Conservation (phyloP, 352 stramenopile genomes). For the Globisporangium irregulare region DNA sequence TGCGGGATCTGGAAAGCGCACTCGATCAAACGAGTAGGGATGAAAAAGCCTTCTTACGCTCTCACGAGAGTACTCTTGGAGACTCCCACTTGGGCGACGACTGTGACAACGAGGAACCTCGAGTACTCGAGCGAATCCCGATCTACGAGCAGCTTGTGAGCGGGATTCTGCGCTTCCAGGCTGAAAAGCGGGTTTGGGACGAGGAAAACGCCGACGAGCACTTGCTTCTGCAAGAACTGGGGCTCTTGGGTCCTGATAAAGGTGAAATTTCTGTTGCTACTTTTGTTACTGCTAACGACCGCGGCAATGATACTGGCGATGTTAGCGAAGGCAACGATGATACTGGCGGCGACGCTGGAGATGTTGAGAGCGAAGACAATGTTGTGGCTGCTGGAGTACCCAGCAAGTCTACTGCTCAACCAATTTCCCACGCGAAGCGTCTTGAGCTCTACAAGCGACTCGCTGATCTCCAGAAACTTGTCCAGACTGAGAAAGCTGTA, state of each 20-base stretch:
- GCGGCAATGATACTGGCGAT: background rate
- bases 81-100: background rate
- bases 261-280: background rate
- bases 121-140: background rate
- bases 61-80: background rate
- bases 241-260: conserved; percentile 11
- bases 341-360: background rate
- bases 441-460: conserved; percentile 16
- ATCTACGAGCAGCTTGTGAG: conserved; percentile 10
- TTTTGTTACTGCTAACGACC: background rate
- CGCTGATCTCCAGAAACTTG: background rate
- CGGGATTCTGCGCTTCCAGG: conserved; percentile 4
- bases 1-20: background rate
- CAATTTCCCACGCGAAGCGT: conserved; percentile 8
- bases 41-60: background rate
- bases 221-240: conserved; percentile 16
- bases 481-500: background rate
- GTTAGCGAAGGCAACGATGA: no score
- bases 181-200: conserved; percentile 9
- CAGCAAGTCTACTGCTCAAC: background rate
- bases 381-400: background rate
- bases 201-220: conserved; percentile 20
- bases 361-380: background rate
- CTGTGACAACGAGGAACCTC: background rate
- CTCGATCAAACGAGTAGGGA: background rate